Base-by-base conservation (phyloP, 2,329 filamentous ascomycete species). In the Lecanosticta acicola region DNA sequence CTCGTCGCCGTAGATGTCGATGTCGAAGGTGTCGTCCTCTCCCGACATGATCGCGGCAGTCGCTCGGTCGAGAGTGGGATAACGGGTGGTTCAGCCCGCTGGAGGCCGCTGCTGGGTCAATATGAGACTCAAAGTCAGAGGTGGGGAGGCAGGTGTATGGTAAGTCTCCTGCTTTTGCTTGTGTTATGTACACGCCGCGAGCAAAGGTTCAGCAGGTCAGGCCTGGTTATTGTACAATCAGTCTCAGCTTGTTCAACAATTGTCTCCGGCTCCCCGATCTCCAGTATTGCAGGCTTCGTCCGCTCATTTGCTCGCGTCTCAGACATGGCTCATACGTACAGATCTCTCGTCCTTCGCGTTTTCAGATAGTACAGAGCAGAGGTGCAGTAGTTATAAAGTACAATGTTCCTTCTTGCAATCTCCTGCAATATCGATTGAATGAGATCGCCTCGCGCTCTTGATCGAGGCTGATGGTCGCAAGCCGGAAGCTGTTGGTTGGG, bases 11-110 rank as follows among this genome's bases (percentile, higher is more conserved):
- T 83, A 83, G 68, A 84, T 81, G 65, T 84, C 80, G 71, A 84
- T 82, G 59, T 84, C 80, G 72, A 83, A 83, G 62, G 81, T 81
- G 66, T 83, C 80, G 67, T 83, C 80, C 64, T 82, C 79, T 61
- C 77, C 72, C 64, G 61, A 62, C 61, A 64, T 64, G 41, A 14
- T 61, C 37, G 41, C 34, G 3, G 18, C 21, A 45, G 47, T 40
- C 41, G 43, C 39, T 43, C 41, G 45, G 37, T 17, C 13, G 14
- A n/a, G 17, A 3, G 32, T 2, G n/a, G 11, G 16, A 3, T 21
- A 14, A 11, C 29, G 7, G 37, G 16, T n/a, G 3, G n/a, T n/a
- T n/a, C n/a, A n/a, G n/a, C n/a, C n/a, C n/a, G n/a, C 20, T 39
- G 35, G 16, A 26, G 32, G 33, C 33, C 21, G 40, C 41, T 32